Evolutionary conservation across 768 basidiomycete genomes (phyloP), one percentile per base, ranked within the genome.

Genomic region (Mrakia blollopis): DNA sequence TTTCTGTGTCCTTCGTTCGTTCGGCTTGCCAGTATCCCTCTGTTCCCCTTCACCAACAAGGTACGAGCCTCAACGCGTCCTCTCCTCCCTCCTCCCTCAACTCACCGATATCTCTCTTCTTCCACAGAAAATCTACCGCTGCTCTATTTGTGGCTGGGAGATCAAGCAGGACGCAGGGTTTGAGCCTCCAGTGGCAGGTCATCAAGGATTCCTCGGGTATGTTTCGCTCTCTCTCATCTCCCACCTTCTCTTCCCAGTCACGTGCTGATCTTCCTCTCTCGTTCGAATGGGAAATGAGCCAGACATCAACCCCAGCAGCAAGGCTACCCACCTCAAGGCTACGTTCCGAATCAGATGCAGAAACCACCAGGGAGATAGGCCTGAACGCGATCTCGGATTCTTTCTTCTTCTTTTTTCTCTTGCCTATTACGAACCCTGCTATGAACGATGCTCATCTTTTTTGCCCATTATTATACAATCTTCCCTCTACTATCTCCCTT

Each of bases 91-190:
- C 44, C 41, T 37, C 60, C 25, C 23, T 57, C 11, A 6, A 7
- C 37, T 47, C 11, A 2, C 47, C 11, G 39, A 28, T 44, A 23
- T 21, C 14, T 23, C 44, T 18, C 13, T 18, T 63, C 30, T 0
- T 9, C 14, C 32, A 25, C 62, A 75, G 63, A 65, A 76, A 30
- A 70, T 76, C 4, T 76, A 76, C 67, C 68, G 67, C 50, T 76
- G 75, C 67, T 39, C 37, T 3, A 71, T 76, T 57, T 76, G 75
- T 39, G 75, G 74, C 28, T 76, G 75, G 75, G 75, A 76, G 54
- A 71, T 76, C 61, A 76, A 76, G 70, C 75, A 76, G 21, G 16
- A 30, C 0, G 69, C 67, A 7, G 75, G 75, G n/a, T 76, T 76
- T 30, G 75, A 76, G 28, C 75, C 75, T 21, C 75, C 75, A 21